phyloP scores from a whole-genome alignment of 1,284 basidiomycete genomes.

The Meira nashicola region DNA sequence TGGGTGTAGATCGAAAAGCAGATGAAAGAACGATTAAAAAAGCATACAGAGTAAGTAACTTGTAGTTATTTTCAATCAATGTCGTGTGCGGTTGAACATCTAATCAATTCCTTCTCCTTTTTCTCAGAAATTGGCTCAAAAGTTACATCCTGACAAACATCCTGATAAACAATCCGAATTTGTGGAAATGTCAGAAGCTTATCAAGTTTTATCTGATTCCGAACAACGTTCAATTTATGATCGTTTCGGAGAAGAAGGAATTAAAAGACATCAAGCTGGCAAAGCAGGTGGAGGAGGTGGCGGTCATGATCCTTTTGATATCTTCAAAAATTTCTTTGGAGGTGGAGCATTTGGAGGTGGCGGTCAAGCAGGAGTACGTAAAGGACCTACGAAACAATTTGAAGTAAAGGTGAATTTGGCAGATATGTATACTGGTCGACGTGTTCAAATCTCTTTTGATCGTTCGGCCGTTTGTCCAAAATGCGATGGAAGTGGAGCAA shows the following conservation, averaged over 20 bases:
- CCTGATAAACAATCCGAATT: slow-evolving; percentile 50
- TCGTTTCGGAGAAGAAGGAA: slow-evolving; percentile 43
- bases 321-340: slow-evolving; percentile 51
- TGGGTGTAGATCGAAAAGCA: slow-evolving; percentile 39
- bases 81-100: background rate
- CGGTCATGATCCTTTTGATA: slow-evolving; percentile 40
- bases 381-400: slow-evolving; percentile 45
- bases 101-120: slow-evolving; percentile 2
- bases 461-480: slow-evolving; percentile 42
- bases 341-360: slow-evolving; percentile 32
- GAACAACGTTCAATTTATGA: slow-evolving; percentile 49
- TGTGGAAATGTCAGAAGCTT: slow-evolving; percentile 55
- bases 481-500: slow-evolving; percentile 50
- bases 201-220: slow-evolving; percentile 44
- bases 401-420: slow-evolving; percentile 38
- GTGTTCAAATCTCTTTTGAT: slow-evolving; percentile 37
- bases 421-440: slow-evolving; percentile 45
- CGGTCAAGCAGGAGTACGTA: slow-evolving; percentile 26
- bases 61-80: background rate
- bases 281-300: slow-evolving; percentile 18
- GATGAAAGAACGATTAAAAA: slow-evolving; percentile 50
- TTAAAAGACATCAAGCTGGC: slow-evolving; percentile 44
- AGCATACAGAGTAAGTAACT: slow-evolving; percentile 38
- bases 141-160: slow-evolving; percentile 51
- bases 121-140: slow-evolving; percentile 39